Conservation (phyloP, 495 filamentous ascomycete species). For the Podospora anserina region DNA sequence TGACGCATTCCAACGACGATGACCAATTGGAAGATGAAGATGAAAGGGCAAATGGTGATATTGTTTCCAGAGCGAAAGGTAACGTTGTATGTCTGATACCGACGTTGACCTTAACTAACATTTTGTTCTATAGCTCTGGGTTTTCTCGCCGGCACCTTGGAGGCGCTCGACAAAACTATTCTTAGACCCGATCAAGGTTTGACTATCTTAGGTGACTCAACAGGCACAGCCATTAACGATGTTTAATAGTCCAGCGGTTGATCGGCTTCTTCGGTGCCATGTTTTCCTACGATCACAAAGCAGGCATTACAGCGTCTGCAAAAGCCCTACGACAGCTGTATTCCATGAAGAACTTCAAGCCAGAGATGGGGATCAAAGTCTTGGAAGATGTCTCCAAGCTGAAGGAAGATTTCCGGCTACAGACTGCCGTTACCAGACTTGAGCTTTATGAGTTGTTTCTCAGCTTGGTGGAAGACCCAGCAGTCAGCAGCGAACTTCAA, state of each 20-base stretch:
- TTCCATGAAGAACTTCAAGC: conserved; percentile 46
- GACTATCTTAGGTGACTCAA: not conserved
- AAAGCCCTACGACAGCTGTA: conserved; percentile 45
- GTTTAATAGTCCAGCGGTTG: conserved; percentile 33
- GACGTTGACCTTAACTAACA: not conserved
- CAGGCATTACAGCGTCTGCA: conserved; percentile 46
- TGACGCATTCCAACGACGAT: conserved; percentile 21
- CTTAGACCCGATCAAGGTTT: conserved; percentile 42
- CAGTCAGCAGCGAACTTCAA: conserved; percentile 40
- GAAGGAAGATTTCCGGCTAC: conserved; percentile 48
- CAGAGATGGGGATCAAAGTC: conserved; percentile 40
- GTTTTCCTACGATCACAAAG: conserved; percentile 50
- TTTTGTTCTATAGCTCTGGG: conserved; percentile 32
- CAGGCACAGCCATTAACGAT: not conserved
- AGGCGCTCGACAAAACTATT: conserved; percentile 36
- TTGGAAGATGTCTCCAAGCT: conserved; percentile 42
- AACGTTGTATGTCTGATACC: not conserved
- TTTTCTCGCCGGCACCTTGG: conserved; percentile 46
- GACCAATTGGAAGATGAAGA: conserved; percentile 33
- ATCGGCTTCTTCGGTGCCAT: conserved; percentile 50
- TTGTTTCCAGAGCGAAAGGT: conserved; percentile 43
- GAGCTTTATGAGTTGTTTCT: conserved; percentile 48
- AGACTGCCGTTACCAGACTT: conserved; percentile 43
- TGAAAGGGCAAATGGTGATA: conserved; percentile 37
- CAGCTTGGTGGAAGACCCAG: conserved; percentile 34